phyloP scores from a whole-genome alignment of 306 rosid species.

The Quercus wislizeni region DNA sequence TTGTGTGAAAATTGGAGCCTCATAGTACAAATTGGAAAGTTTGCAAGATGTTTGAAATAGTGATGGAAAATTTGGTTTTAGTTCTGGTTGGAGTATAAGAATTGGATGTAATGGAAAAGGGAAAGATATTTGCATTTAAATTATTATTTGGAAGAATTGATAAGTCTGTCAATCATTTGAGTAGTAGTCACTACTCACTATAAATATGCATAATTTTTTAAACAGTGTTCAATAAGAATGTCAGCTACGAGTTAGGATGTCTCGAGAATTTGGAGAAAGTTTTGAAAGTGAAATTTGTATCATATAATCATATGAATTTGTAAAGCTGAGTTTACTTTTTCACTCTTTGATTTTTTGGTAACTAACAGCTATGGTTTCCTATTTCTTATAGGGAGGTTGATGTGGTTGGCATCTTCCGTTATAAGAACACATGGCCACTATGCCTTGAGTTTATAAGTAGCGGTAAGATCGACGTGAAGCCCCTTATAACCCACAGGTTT shows the following conservation, averaged over 20 bases:
- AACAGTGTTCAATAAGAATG: not conserved
- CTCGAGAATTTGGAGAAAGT: too few species aligned
- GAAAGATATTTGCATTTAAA: not conserved
- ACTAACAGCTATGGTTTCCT: not conserved
- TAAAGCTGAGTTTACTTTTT: not conserved
- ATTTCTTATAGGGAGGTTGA: constrained; percentile 69
- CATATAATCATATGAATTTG: not conserved
- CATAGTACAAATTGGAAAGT: not conserved
- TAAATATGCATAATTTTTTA: not conserved
- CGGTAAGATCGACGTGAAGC: constrained; percentile 81
- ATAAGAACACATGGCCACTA: constrained; percentile 92
- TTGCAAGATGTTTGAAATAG: not conserved
- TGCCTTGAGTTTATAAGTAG: constrained; percentile 82
- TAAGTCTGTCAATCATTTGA: not conserved
- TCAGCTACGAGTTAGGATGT: too few species aligned
- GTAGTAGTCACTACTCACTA: not conserved
- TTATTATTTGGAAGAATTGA: not conserved
- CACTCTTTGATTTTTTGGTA: not conserved
- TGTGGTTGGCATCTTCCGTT: constrained; percentile 78
- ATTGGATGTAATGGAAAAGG: not conserved
- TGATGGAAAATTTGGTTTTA: not conserved
- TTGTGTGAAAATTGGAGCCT: not conserved
- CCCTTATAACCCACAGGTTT: constrained; percentile 82
- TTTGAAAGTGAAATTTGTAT: not conserved
- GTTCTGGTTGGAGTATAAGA: not conserved